Evolutionary conservation across 176 grass and related monocot genomes (phyloP).

Genomic region (Carex myosuroides): DNA sequence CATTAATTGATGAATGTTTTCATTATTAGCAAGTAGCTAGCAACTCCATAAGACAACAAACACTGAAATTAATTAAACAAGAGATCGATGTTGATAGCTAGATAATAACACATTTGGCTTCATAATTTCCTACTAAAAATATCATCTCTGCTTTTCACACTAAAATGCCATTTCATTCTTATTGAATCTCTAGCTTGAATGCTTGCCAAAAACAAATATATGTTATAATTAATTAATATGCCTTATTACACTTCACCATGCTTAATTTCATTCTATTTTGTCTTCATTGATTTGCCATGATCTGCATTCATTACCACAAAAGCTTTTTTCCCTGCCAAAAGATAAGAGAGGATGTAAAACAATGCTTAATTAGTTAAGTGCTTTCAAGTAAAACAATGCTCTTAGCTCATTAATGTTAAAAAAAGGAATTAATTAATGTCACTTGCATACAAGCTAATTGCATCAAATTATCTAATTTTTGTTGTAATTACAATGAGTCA

Average conservation of each 20-base stretch:
- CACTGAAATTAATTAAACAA: background rate
- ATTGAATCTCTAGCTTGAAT: background rate
- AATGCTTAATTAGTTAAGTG: background rate
- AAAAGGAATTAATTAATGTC: background rate
- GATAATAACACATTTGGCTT: background rate
- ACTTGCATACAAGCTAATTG: background rate
- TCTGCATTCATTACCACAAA: slow-evolving; percentile 15
- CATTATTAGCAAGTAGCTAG: background rate
- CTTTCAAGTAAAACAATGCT: background rate
- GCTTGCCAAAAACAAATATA: background rate
- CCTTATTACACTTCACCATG: too few relatives aligned
- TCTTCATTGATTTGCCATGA: background rate
- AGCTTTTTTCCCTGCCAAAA: background rate
- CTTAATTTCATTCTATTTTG: background rate
- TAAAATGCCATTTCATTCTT: background rate
- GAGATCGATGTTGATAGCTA: background rate
- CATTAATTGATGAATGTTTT: background rate
- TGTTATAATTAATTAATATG: too few relatives aligned
- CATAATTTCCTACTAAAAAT: background rate
- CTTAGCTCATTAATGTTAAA: background rate
- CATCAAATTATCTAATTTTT: background rate
- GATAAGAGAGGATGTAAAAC: background rate
- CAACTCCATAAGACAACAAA: background rate
- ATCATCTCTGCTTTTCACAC: background rate
- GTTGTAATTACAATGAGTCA: background rate